Percentiles rank a stretch among this genome's conserved stretches.
These are phyloP conservation scores for Chlamydomonas applanata DNA, from an alignment of 139 green algal genomes.

Conservation along the genomic window DNA sequence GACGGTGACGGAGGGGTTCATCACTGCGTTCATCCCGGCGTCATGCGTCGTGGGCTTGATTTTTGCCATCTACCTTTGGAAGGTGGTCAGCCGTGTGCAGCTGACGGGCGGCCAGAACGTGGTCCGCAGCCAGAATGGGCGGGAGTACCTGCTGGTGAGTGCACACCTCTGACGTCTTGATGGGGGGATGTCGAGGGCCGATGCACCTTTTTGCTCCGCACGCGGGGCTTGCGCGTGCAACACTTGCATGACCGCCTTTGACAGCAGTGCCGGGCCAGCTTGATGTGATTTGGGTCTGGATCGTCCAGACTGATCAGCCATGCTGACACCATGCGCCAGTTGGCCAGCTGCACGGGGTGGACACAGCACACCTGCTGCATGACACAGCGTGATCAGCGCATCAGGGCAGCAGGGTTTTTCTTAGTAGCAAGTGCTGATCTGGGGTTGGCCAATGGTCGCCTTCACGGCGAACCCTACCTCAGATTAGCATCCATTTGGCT, in stretches of 20 bases:
- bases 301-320: background rate
- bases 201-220: slow-evolving; percentile 11
- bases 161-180: too few species aligned
- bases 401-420: too few species aligned
- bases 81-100: slow-evolving; percentile 52
- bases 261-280: background rate
- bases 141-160: slow-evolving; percentile 76
- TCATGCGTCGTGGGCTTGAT: slow-evolving; percentile 53
- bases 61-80: slow-evolving; percentile 72
- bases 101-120: slow-evolving; percentile 42
- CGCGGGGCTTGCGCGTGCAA: slow-evolving; percentile 30
- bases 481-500: too few species aligned
- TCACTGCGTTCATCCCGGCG: slow-evolving; percentile 47
- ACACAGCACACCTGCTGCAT: background rate
- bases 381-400: background rate
- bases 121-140: slow-evolving; percentile 53
- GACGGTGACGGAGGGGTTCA: background rate
- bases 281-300: background rate
- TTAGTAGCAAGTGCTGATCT: too few species aligned
- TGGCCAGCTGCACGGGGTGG: background rate
- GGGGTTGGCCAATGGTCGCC: too few species aligned
- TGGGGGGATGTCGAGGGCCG: too few species aligned
- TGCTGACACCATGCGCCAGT: background rate
- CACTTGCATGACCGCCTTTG: background rate
- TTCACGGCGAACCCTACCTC: too few species aligned